Percentiles rank a stretch among this genome's conserved stretches.
Conservation (phyloP, 1,284 basidiomycete species). For the Meripilus lineatus region DNA sequence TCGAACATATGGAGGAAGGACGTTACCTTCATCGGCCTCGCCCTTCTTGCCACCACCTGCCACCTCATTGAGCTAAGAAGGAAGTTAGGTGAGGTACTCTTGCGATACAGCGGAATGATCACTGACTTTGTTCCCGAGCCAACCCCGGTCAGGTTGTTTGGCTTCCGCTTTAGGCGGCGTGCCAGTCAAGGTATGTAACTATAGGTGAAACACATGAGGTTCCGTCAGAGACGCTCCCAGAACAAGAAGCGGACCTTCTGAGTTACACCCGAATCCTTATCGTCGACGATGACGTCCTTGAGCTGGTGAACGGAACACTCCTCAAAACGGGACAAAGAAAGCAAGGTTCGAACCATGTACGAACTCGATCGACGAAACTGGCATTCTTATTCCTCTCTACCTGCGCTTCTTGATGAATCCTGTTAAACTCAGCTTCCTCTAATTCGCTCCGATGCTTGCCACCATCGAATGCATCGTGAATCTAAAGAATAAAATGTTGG, state of each 20-base stretch:
- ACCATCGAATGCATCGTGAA: conserved; percentile 9
- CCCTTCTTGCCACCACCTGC: conserved; percentile 27
- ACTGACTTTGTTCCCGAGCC: conserved; percentile 10
- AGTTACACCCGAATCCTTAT: background rate
- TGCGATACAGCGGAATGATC: background rate
- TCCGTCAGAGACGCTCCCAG: background rate
- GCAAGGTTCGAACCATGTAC: background rate
- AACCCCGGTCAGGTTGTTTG: conserved; percentile 5
- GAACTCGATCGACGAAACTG: conserved; percentile 2
- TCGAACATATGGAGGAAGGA: background rate
- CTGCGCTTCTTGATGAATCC: conserved; percentile 6
- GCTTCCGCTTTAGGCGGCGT: conserved; percentile 5
- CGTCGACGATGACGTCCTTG: no score
- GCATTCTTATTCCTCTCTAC: conserved; percentile 6
- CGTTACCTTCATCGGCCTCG: conserved; percentile 27
- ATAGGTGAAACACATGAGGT: background rate
- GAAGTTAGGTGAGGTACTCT: background rate
- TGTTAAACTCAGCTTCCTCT: conserved; percentile 8
- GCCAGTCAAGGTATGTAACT: conserved; percentile 7
- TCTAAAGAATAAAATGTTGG: conserved; percentile 3
- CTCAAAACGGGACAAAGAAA: no score
- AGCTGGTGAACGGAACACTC: no score
- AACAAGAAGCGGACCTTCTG: background rate
- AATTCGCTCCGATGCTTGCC: conserved; percentile 9
- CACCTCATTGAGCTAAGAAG: conserved; percentile 17